phyloP scores from a whole-genome alignment of 805 yeast genomes.

The Hanseniaspora pseudoguilliermondii region DNA sequence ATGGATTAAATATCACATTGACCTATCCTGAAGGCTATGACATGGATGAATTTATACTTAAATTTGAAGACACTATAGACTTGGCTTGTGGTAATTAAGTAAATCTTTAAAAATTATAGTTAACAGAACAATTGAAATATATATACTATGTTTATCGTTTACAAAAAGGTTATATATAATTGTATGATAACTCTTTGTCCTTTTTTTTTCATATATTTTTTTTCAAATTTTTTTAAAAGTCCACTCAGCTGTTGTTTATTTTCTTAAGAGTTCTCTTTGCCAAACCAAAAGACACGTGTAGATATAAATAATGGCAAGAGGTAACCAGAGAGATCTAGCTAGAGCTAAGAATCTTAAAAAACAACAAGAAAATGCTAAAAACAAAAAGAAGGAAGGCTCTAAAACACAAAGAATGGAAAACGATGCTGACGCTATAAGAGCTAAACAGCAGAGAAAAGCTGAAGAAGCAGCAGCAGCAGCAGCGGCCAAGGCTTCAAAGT shows the following conservation, averaged over 20 bases:
- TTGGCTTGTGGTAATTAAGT: constrained; percentile 6
- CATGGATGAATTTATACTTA: constrained; percentile 23
- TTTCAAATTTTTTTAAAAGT: not conserved
- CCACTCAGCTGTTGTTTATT: not conserved
- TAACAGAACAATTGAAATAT: not conserved
- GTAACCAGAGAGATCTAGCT: constrained; percentile 92
- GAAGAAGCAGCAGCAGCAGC: constrained; percentile 35
- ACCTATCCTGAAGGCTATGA: constrained; percentile 22
- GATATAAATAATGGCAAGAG: constrained; percentile 63
- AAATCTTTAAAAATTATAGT: not conserved
- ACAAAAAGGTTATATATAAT: not conserved
- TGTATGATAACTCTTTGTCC: not conserved
- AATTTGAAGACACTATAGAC: constrained; percentile 23
- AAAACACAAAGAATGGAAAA: constrained; percentile 73
- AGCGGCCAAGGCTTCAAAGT: constrained; percentile 28
- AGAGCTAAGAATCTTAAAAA: constrained; percentile 80
- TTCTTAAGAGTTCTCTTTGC: not conserved
- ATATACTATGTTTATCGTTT: no score
- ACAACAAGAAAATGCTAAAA: constrained; percentile 48
- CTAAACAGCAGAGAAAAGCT: constrained; percentile 43
- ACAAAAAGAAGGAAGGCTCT: constrained; percentile 61
- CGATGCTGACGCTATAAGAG: constrained; percentile 83
- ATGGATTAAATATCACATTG: constrained; percentile 22
- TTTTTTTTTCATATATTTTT: not conserved
- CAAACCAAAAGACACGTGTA: not conserved